phyloP scores from a whole-genome alignment of 371 early-diverging fungal species.

The Conidiobolus coronatus region DNA sequence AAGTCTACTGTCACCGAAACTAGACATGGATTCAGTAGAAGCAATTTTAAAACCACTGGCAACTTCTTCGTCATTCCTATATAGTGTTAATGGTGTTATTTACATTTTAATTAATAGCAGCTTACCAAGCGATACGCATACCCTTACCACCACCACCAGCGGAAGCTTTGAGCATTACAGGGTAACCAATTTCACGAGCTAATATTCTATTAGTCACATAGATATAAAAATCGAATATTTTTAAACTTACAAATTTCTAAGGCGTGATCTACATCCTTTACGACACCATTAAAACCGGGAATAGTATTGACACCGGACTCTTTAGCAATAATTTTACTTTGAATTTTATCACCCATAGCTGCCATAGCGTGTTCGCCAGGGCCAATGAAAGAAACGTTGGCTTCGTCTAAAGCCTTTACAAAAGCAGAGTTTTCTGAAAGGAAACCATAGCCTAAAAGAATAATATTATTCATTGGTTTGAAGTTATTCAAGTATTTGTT shows the following conservation, averaged over 20 bases:
- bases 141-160: slow-evolving; percentile 88
- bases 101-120: not conserved
- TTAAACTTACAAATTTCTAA: slow-evolving; percentile 25
- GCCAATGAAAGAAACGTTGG: slow-evolving; percentile 54
- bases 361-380: slow-evolving; percentile 57
- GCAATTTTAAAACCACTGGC: slow-evolving; percentile 59
- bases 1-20: slow-evolving; percentile 74
- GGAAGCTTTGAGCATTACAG: slow-evolving; percentile 72
- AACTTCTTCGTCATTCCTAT: slow-evolving; percentile 36
- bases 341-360: slow-evolving; percentile 87
- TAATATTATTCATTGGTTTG: not conserved
- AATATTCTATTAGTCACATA: not conserved
- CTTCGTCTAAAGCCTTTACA: slow-evolving; percentile 35
- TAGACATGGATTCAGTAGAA: slow-evolving; percentile 56
- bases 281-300: slow-evolving; percentile 79
- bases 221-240: not conserved
- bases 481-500: no score
- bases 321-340: slow-evolving; percentile 67
- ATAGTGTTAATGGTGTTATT: not conserved
- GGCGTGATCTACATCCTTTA: slow-evolving; percentile 38
- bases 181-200: slow-evolving; percentile 41
- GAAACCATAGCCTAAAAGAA: slow-evolving; percentile 57
- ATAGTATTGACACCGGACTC: slow-evolving; percentile 62
- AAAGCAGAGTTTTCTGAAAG: slow-evolving; percentile 60
- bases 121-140: slow-evolving; percentile 42